Conservation (phyloP, 1,284 basidiomycete genomes). For the Testicularia cyperi region DNA sequence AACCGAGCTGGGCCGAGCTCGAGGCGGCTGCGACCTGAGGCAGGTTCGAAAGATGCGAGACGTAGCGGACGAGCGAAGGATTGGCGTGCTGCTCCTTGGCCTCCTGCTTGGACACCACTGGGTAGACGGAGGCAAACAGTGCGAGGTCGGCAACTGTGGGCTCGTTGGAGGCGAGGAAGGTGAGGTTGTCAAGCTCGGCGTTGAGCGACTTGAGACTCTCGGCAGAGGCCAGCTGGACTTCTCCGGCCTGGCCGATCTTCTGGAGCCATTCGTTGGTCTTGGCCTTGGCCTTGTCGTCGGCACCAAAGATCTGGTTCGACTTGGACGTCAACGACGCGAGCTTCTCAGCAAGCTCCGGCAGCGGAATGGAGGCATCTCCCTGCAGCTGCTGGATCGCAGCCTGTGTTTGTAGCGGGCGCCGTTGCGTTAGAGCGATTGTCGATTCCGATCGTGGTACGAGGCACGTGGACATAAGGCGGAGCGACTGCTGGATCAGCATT, state of each 20-base stretch:
- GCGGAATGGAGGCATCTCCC: conserved; percentile 23
- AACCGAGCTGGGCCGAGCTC: conserved; percentile 33
- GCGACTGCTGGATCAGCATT: too few species aligned
- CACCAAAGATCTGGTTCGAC: conserved; percentile 30
- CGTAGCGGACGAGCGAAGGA: conserved; percentile 55
- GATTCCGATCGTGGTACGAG: too few species aligned
- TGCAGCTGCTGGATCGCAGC: conserved; percentile 34
- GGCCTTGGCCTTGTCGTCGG: conserved; percentile 29
- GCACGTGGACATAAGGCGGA: too few species aligned
- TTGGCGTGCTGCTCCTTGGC: conserved; percentile 50
- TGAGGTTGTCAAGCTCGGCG: conserved; percentile 40
- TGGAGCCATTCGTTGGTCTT: conserved; percentile 28
- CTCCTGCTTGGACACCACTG: conserved; percentile 47
- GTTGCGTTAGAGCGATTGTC: background rate
- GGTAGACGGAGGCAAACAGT: conserved; percentile 54
- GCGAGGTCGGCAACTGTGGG: conserved; percentile 57
- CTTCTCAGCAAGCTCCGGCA: conserved; percentile 34
- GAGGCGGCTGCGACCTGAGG: conserved; percentile 28
- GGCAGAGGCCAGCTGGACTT: conserved; percentile 34
- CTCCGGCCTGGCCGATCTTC: conserved; percentile 28
- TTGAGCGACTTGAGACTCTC: conserved; percentile 49
- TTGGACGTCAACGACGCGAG: conserved; percentile 29
- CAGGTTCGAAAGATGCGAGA: conserved; percentile 56
- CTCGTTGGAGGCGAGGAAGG: conserved; percentile 47
- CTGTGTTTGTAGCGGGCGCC: conserved; percentile 9